Evolutionary conservation across 2,329 filamentous ascomycete genomes (phyloP).

Genomic region (Apiospora malaysiana): DNA sequence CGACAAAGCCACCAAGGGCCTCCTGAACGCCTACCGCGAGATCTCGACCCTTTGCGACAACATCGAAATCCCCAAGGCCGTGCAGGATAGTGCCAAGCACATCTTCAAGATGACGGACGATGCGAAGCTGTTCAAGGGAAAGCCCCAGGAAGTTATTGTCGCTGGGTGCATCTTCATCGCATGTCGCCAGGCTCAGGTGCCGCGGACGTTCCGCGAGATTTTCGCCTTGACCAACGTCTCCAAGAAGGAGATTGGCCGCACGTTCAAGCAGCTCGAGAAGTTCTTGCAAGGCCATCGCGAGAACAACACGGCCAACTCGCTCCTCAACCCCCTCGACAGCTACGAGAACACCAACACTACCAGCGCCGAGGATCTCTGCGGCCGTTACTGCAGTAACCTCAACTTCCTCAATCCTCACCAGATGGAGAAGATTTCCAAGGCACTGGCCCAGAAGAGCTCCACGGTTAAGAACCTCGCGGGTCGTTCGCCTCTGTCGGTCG

Average conservation of each 20-base stretch:
- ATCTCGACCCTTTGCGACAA: conserved; percentile 88
- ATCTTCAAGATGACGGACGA: conserved; percentile 96
- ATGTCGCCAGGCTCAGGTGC: conserved; percentile 85
- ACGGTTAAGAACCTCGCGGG: conserved; percentile 83
- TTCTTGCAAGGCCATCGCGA: conserved; percentile 81
- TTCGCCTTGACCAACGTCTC: conserved; percentile 90
- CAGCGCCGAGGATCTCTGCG: conserved; percentile 82
- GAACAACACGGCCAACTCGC: conserved; percentile 57
- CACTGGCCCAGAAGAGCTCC: conserved; percentile 78
- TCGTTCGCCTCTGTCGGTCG: conserved; percentile 90
- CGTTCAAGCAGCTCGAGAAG: conserved; percentile 91
- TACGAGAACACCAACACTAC: conserved; percentile 80
- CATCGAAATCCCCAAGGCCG: conserved; percentile 79
- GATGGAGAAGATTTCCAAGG: conserved; percentile 80
- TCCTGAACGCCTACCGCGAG: conserved; percentile 86
- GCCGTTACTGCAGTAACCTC: conserved; percentile 87
- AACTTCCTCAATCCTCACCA: conserved; percentile 72
- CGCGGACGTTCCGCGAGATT: conserved; percentile 93
- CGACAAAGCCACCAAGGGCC: conserved; percentile 82
- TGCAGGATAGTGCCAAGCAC: conserved; percentile 89
- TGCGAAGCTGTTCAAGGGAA: conserved; percentile 92
- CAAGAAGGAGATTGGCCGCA: conserved; percentile 96
- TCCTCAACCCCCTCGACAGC: conserved; percentile 65
- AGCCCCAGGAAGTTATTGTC: conserved; percentile 90
- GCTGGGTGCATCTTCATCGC: conserved; percentile 98